phyloP scores from a whole-genome alignment of 1,284 basidiomycete species.

The Sanghuangporus weigelae region DNA sequence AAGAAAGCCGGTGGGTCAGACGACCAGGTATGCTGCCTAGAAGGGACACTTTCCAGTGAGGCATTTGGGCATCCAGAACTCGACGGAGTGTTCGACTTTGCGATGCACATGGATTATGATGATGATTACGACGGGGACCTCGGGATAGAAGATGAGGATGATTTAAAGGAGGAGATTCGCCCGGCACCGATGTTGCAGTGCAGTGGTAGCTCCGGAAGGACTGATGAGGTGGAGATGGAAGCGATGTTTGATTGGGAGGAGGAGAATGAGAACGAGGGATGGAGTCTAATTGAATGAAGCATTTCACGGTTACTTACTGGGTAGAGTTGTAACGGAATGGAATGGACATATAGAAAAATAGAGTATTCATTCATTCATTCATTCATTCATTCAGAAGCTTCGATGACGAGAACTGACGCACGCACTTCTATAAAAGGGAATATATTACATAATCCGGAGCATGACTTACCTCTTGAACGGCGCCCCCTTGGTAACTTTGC shows the following conservation, averaged over 20 bases:
- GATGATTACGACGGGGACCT: neutral
- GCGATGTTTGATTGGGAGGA: slow-evolving; percentile 2
- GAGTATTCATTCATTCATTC: too few species aligned
- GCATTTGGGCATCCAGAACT: neutral
- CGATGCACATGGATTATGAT: neutral
- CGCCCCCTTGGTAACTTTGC: neutral
- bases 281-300: neutral
- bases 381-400: too few species aligned
- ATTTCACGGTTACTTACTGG: neutral
- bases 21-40: neutral
- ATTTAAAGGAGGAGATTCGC: neutral
- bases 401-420: neutral
- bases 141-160: neutral
- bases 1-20: neutral
- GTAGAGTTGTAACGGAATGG: neutral
- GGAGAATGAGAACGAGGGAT: neutral
- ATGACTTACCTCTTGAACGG: neutral
- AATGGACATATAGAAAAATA: neutral
- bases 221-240: neutral
- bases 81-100: neutral
- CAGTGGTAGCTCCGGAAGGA: slow-evolving; percentile 5
- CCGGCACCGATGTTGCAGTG: neutral
- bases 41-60: neutral
- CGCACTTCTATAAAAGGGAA: neutral
- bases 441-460: neutral